Base-by-base conservation (phyloP, 306 rosid species). In the Vigna hirtella region DNA sequence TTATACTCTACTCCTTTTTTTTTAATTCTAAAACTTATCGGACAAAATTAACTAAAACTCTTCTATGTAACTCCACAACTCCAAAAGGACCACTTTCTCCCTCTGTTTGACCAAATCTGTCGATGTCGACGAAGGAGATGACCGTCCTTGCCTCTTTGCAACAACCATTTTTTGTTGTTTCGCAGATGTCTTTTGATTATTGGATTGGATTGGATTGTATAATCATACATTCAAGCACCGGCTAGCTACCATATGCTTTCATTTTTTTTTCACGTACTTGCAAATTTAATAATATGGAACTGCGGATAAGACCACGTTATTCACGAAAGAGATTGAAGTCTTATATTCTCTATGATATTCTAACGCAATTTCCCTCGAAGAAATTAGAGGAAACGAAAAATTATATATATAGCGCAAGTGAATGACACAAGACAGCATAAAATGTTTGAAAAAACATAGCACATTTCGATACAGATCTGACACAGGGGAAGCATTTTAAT, bases 111-210 rank as follows among this genome's bases (percentile, higher is more conserved):
- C 50, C 18, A 5, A 26, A 10, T 51, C 0, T 43, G 52, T 17
- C 6, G 1, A 45, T 28, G 6, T 52, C 13, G 9, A 52, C 69
- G 7, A 32, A 72, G 79, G 79, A 66, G n/a, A 73, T 47, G 53
- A 51, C 73, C 28, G 59, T 78, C 73, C 69, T 57, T 6, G 76
- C 15, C 24, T 36, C 16, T 48, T 32, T 52, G 52, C 65, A 77
- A 72, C 83, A 85, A 48, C 51, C 69, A 45, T 68, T 36, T 24
- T 17, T 77, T 24, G 24, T 57, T 73, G 45, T 68, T 67, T 71
- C 79, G 26, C 22, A 36, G 26, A 40, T 65, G 32, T 67, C 40
- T 61, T 69, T 70, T 22, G 9, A 72, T 52, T 73, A 42, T 57
- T 49, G 49, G 48, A 42, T 57, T 49, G 49, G 48, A 42, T 57